phyloP scores from a whole-genome alignment of 495 filamentous ascomycete genomes.

The Xylaria intraflava region DNA sequence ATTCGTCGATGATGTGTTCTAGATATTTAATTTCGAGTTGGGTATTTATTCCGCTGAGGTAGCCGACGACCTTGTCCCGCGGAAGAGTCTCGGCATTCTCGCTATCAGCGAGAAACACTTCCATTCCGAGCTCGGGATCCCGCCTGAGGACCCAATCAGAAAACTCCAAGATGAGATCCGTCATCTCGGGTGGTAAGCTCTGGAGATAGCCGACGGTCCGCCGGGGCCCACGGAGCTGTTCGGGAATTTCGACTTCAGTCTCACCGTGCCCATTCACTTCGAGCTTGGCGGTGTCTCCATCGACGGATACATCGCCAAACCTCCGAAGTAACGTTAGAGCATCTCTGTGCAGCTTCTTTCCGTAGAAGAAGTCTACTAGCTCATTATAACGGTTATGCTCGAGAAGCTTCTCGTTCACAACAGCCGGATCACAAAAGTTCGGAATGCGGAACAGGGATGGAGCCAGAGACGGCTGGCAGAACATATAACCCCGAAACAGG shows the following conservation, averaged over 20 bases:
- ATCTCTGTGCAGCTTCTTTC: slow-evolving; percentile 85
- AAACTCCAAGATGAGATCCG: slow-evolving; percentile 88
- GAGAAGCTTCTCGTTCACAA: slow-evolving; percentile 86
- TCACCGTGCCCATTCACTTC: slow-evolving; percentile 25
- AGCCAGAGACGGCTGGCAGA: slow-evolving; percentile 73
- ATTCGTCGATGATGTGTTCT: slow-evolving; percentile 83
- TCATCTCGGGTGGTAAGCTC: slow-evolving; percentile 75
- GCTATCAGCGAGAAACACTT: slow-evolving; percentile 87
- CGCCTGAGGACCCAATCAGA: slow-evolving; percentile 75
- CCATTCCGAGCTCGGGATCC: slow-evolving; percentile 79
- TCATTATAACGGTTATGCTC: slow-evolving; percentile 87
- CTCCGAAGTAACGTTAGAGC: slow-evolving; percentile 75
- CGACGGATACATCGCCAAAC: slow-evolving; percentile 70
- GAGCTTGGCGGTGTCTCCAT: slow-evolving; percentile 26
- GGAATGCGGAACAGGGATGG: slow-evolving; percentile 89
- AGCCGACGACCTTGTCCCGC: slow-evolving; percentile 64
- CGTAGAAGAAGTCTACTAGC: slow-evolving; percentile 92
- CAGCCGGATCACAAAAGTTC: slow-evolving; percentile 94
- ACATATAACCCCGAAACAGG: slow-evolving; percentile 90
- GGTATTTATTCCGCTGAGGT: slow-evolving; percentile 60
- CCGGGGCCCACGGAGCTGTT: slow-evolving; percentile 72
- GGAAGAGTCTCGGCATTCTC: slow-evolving; percentile 91
- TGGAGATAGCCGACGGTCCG: slow-evolving; percentile 87
- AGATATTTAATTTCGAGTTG: slow-evolving; percentile 75
- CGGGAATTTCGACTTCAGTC: slow-evolving; percentile 42